phyloP scores from a whole-genome alignment of 306 rosid genomes.

The Fagus sylvatica region DNA sequence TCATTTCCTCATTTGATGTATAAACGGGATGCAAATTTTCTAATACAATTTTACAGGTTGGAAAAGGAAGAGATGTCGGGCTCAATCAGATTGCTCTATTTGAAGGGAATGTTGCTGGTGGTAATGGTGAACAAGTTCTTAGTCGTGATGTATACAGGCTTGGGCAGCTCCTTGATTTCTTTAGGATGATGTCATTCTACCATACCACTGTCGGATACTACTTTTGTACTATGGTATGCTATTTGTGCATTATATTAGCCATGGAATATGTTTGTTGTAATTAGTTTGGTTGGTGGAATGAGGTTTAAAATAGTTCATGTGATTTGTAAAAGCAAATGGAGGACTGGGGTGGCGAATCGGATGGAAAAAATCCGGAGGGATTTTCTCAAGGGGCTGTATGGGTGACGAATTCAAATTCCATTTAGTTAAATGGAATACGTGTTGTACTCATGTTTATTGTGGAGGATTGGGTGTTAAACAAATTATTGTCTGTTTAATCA shows the following conservation, averaged over 20 bases:
- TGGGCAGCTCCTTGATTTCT: constrained; percentile 94
- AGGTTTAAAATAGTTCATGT: neutral
- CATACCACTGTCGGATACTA: constrained; percentile 90
- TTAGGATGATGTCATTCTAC: constrained; percentile 95
- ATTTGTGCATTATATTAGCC: neutral
- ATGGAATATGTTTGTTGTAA: neutral
- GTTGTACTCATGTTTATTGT: too few relatives aligned
- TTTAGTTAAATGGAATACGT: too few relatives aligned
- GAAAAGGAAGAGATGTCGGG: constrained; percentile 96
- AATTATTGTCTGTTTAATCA: too few relatives aligned
- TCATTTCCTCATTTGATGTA: constrained; percentile 15
- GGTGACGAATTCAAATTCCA: too few relatives aligned
- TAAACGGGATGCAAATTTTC: constrained; percentile 24
- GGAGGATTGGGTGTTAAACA: too few relatives aligned
- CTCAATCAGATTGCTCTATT: constrained; percentile 91
- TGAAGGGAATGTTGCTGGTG: constrained; percentile 90
- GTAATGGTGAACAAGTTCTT: constrained; percentile 97
- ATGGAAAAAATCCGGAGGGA: too few relatives aligned
- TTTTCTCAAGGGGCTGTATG: too few relatives aligned
- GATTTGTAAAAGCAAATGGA: neutral
- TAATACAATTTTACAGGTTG: constrained; percentile 66
- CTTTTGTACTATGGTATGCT: constrained; percentile 83
- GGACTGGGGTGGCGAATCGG: too few relatives aligned
- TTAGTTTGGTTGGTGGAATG: neutral
- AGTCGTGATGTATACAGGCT: constrained; percentile 97